Percentiles rank a stretch among this genome's conserved stretches.
phyloP scores from a whole-genome alignment of 306 rosid species.

The Sphenostylis stenocarpa region DNA sequence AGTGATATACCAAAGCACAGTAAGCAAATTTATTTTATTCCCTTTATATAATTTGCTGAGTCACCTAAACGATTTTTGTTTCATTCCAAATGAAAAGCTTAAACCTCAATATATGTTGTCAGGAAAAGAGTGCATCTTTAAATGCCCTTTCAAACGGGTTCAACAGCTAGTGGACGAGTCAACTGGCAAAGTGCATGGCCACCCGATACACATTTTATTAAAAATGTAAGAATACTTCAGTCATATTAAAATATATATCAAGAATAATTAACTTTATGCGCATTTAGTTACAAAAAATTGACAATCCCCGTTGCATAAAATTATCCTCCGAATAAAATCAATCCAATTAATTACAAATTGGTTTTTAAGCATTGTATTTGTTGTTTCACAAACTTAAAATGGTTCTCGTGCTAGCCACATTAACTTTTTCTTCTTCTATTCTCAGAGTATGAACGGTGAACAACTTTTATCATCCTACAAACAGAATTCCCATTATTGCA shows the following conservation, averaged over 20 bases:
- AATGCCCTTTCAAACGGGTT: background rate
- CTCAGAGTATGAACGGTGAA: background rate
- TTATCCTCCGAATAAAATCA: too few species aligned
- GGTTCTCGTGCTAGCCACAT: background rate
- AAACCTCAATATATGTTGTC: background rate
- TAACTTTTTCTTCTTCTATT: background rate
- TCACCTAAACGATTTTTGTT: conserved; percentile 26
- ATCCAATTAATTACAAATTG: too few species aligned
- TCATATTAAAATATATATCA: background rate
- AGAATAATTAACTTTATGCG: background rate
- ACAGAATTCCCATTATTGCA: background rate
- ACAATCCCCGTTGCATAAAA: too few species aligned
- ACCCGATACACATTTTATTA: background rate
- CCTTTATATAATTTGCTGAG: background rate
- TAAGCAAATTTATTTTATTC: conserved; percentile 1
- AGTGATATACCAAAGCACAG: conserved; percentile 2
- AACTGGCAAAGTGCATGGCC: background rate
- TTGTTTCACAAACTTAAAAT: background rate
- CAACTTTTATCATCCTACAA: background rate
- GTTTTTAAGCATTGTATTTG: background rate
- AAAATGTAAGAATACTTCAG: background rate
- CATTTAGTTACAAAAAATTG: background rate
- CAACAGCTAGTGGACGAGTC: background rate
- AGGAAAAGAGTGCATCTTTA: conserved; percentile 17
- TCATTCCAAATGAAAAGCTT: conserved; percentile 26